Percentiles rank a stretch among this genome's conserved stretches.
These are phyloP conservation scores for Phanerodontia chrysosporium DNA, from an alignment of 768 basidiomycete genomes.

Conservation along the genomic window DNA sequence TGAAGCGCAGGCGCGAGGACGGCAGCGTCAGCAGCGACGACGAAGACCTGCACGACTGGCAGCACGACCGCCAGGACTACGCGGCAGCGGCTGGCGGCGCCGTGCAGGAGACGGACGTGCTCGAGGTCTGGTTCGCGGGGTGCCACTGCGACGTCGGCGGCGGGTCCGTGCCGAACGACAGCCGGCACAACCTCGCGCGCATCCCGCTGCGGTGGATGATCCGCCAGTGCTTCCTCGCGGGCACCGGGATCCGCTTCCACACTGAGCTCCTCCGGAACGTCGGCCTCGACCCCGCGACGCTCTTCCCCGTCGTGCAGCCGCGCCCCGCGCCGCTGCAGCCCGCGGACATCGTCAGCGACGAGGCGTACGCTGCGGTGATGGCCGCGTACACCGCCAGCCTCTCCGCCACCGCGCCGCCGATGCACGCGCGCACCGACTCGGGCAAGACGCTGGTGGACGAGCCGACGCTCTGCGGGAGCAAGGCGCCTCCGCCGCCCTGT, in stretches of 20 bases:
- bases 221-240: constrained; percentile 46
- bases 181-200: constrained; percentile 57
- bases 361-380: background rate
- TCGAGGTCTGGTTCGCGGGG: constrained; percentile 81
- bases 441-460: background rate
- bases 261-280: constrained; percentile 26
- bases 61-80: constrained; percentile 13
- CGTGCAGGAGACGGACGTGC: constrained; percentile 46
- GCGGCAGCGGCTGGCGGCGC: background rate
- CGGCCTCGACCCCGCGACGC: constrained; percentile 25
- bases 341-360: background rate
- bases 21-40: background rate
- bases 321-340: constrained; percentile 19
- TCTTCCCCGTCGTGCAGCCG: constrained; percentile 23
- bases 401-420: background rate
- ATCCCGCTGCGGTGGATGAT: constrained; percentile 64
- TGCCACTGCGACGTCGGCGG: constrained; percentile 76
- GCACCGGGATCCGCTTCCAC: constrained; percentile 38
- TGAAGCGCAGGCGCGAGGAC: background rate
- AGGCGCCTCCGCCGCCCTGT: constrained; percentile 5
- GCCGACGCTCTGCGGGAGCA: background rate
- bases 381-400: background rate
- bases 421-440: background rate
- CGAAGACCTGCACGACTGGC: constrained; percentile 40
- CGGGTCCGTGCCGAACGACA: constrained; percentile 56